phyloP scores from a whole-genome alignment of 169 alveolate genomes.

The Sarcocystis neurona region DNA sequence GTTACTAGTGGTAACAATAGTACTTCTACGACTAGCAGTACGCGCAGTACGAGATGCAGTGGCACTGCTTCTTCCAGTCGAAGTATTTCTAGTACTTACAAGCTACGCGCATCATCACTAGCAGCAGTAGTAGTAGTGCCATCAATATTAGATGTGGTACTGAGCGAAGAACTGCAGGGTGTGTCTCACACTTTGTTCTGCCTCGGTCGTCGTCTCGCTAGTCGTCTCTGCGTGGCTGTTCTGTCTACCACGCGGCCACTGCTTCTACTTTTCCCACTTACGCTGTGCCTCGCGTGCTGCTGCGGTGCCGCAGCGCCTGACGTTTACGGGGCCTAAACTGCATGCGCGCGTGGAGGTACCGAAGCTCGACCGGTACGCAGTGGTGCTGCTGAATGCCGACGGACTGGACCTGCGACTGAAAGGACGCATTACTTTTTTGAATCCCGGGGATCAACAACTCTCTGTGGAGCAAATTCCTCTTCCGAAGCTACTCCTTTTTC shows the following conservation, averaged over 20 bases:
- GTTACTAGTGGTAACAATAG: too few species aligned
- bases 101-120: not conserved
- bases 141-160: too few species aligned
- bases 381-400: slow-evolving; percentile 40
- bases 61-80: too few species aligned
- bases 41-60: too few species aligned
- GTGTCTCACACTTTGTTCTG: too few species aligned
- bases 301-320: slow-evolving; percentile 28
- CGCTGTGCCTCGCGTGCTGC: not conserved
- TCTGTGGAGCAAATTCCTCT: slow-evolving; percentile 26
- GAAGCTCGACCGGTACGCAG: slow-evolving; percentile 33
- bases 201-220: too few species aligned
- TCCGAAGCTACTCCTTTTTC: not conserved
- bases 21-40: too few species aligned
- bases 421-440: not conserved
- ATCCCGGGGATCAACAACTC: slow-evolving; percentile 10
- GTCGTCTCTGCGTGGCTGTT: not conserved
- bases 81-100: too few species aligned
- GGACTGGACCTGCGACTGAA: slow-evolving; percentile 18
- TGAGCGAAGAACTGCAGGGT: too few species aligned
- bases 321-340: slow-evolving; percentile 4
- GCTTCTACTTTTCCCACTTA: not conserved
- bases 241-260: not conserved
- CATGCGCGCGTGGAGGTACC: slow-evolving; percentile 6
- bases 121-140: too few species aligned